These are phyloP conservation scores for Lactifluus pinguis DNA, from an alignment of 768 basidiomycete species.

Conservation along the genomic window DNA sequence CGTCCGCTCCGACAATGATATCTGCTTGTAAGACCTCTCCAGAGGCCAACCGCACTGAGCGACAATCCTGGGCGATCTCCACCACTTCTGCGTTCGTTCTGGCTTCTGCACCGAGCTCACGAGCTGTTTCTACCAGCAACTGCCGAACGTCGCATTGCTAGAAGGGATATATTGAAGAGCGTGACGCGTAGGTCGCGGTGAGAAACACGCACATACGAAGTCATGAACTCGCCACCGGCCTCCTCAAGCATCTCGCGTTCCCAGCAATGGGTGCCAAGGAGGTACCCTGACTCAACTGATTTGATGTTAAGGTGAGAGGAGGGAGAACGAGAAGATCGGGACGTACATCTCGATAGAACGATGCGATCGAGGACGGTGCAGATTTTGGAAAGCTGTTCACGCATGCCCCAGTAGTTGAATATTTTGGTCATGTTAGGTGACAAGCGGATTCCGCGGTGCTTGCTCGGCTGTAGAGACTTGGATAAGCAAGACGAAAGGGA, in stretches of 20 bases:
- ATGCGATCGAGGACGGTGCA: conserved; percentile 20
- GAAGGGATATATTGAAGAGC: neutral
- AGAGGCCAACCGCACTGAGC: conserved; percentile 23
- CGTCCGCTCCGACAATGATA: conserved; percentile 32
- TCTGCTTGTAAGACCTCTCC: conserved; percentile 29
- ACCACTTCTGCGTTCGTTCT: conserved; percentile 25
- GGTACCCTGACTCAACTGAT: conserved; percentile 17
- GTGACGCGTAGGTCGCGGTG: neutral
- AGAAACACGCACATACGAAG: conserved; percentile 22
- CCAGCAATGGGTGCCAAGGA: conserved; percentile 27
- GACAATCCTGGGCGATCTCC: conserved; percentile 20
- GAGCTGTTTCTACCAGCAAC: conserved; percentile 26
- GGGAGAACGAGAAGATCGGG: neutral
- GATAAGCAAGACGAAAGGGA: neutral
- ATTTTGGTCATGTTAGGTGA: conserved; percentile 33
- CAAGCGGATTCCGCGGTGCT: conserved; percentile 24
- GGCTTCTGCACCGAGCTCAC: conserved; percentile 22
- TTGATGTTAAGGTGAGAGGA: neutral
- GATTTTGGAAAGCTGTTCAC: conserved; percentile 21
- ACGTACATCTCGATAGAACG: conserved; percentile 23
- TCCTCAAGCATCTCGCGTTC: conserved; percentile 24
- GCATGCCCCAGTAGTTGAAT: conserved; percentile 30
- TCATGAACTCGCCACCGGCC: conserved; percentile 26
- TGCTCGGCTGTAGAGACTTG: conserved; percentile 3
- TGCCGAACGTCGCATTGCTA: conserved; percentile 29